phyloP scores from a whole-genome alignment of 305 asterid genomes.

The Fraxinus baroniana region DNA sequence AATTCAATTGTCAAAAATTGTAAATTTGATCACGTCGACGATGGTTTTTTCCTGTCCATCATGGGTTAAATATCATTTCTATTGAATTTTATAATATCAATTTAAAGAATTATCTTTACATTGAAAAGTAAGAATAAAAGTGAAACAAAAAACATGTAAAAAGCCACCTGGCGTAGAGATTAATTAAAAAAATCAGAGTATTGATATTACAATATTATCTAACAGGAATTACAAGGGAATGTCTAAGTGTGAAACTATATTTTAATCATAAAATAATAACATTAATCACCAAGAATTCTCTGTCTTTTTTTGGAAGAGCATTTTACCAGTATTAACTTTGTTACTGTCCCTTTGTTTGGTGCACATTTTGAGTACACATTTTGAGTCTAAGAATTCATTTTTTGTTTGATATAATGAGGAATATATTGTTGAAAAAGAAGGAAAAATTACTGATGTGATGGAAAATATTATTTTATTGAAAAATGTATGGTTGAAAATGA shows the following conservation, averaged over 20 bases:
- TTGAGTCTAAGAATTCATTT: too few species aligned
- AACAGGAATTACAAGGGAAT: conserved; percentile 40
- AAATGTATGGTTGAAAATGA: too few species aligned
- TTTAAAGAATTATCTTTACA: neutral
- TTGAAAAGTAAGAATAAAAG: neutral
- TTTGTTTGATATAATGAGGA: too few species aligned
- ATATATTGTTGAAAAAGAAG: too few species aligned
- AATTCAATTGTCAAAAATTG: too few species aligned
- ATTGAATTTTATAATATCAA: neutral
- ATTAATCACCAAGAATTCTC: conserved; percentile 38
- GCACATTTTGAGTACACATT: too few species aligned
- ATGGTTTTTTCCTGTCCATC: too few species aligned
- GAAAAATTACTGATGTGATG: too few species aligned
- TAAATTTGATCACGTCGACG: too few species aligned
- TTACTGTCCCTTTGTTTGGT: neutral
- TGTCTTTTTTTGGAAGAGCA: conserved; percentile 18
- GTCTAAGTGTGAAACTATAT: conserved; percentile 38
- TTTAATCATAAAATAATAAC: conserved; percentile 37
- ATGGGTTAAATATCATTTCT: neutral
- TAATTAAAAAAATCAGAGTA: conserved; percentile 8
- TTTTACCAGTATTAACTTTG: conserved; percentile 24
- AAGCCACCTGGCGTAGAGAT: conserved; percentile 19
- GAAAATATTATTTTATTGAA: too few species aligned
- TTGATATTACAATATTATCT: conserved; percentile 8
- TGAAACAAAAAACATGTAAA: neutral